Conservation (phyloP, 208 protist genomes). For the Porcisia hertigi region DNA sequence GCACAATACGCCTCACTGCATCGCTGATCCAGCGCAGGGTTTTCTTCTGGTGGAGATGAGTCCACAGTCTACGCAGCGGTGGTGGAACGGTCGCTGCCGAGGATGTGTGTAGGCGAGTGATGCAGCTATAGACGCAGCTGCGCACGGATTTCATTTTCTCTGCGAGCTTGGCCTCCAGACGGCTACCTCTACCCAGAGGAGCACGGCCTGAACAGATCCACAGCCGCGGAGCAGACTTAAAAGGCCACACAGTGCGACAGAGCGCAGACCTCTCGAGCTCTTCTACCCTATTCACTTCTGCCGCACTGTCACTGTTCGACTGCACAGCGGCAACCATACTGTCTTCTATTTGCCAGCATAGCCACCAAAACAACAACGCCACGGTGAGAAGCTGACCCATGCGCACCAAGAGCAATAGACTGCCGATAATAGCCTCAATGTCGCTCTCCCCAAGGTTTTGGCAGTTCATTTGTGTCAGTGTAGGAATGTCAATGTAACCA, state of each 20-base stretch:
- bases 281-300: not conserved
- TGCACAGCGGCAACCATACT: not conserved
- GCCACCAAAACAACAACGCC: slow-evolving; percentile 26
- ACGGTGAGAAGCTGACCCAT: slow-evolving; percentile 18
- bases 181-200: not conserved
- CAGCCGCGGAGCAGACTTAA: not conserved
- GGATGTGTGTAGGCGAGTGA: not conserved
- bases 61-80: not conserved
- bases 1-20: not conserved
- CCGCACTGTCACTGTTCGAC: not conserved
- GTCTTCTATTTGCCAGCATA: slow-evolving; percentile 15
- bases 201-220: not conserved
- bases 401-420: slow-evolving; percentile 19
- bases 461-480: slow-evolving; percentile 29
- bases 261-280: slow-evolving; percentile 13
- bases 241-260: slow-evolving; percentile 15
- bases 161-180: not conserved
- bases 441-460: slow-evolving; percentile 5
- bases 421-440: slow-evolving; percentile 15
- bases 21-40: not conserved
- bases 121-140: not conserved
- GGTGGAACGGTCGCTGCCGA: not conserved
- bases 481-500: slow-evolving; percentile 19
- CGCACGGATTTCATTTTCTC: not conserved
- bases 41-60: not conserved